Evolutionary conservation across 2,329 filamentous ascomycete genomes (phyloP).

Genomic region (Grosmannia serpens): DNA sequence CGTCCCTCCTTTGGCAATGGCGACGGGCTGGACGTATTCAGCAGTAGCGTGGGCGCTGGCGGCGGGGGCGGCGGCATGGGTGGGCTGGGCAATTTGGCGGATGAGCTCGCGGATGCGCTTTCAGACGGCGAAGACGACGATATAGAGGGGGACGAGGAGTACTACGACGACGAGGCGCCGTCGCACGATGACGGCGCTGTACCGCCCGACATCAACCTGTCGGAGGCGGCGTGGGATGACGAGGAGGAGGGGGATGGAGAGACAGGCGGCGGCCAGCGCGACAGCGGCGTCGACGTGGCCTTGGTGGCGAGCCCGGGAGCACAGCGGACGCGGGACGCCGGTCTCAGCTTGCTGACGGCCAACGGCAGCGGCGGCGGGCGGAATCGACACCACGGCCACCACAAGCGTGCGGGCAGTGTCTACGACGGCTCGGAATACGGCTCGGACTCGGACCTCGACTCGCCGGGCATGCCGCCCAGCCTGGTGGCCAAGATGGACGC

Average conservation of each 20-base stretch:
- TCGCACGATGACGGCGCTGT: background rate
- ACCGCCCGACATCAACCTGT: constrained; percentile 25
- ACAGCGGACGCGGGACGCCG: constrained; percentile 21
- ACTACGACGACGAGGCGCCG: constrained; percentile 24
- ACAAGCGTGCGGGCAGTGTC: constrained; percentile 42
- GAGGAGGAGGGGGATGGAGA: constrained; percentile 14
- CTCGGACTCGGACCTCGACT: constrained; percentile 58
- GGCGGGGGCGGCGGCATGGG: constrained; percentile 22
- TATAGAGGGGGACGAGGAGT: constrained; percentile 26
- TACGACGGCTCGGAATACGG: constrained; percentile 69
- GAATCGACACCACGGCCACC: constrained; percentile 18
- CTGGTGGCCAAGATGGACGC: constrained; percentile 60
- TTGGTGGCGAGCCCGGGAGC: constrained; percentile 5
- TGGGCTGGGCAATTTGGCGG: constrained; percentile 61
- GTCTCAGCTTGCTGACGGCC: constrained; percentile 32
- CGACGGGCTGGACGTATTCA: constrained; percentile 25
- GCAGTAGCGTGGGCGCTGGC: constrained; percentile 9
- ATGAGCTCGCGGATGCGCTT: constrained; percentile 66
- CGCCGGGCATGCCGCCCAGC: constrained; percentile 53
- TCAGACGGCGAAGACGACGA: constrained; percentile 51
- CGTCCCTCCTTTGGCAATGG: constrained; percentile 34
- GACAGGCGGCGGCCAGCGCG: constrained; percentile 14
- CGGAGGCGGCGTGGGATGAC: constrained; percentile 13
- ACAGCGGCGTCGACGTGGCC: constrained; percentile 31
- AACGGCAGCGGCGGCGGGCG: constrained; percentile 11